Evolutionary conservation across 805 yeast species (phyloP), one percentile per base, ranked within the genome.

Genomic region (Teunomyces barrocoloradensis): DNA sequence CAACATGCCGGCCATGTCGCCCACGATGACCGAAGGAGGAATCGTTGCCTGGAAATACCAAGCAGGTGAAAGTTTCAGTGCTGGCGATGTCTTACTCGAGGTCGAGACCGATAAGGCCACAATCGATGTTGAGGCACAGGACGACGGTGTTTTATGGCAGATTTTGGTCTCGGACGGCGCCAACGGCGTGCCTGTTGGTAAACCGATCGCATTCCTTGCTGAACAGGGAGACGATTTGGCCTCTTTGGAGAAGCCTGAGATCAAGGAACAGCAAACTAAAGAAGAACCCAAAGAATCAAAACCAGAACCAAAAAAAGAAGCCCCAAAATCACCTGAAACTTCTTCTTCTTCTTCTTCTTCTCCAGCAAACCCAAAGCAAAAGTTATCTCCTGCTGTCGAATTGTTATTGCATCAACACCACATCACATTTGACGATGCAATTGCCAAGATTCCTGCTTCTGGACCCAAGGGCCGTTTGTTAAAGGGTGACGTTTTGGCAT

Each of bases 1-100:
- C 71, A 83, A 76, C 45, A 92, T 92, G 98, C 99, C 99, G 3
- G 97, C 99, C 21, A 89, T 92, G 97, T 91, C 97, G 4, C 99
- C 99, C 37, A 92, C 99, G 5, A 92, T 92, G 99, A 89, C 90
- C 27, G 88, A 84, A 63, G 99, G 99, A 35, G 97, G 96, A 5
- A 79, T 92, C 53, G 88, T 89, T 10, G 77, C 82, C 46, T 92
- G 99, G 99, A 87, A 89, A 64, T 75, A 84, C 59, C 84, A 90
- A 65, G 51, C 67, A 32, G 85, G 85, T 25, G 94, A 88, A 3
- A 46, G 74, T 3, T 92, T 86, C 68, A 61, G 73, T 28, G 79
- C 95, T 6, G 99, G 99, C 18, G 98, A 94, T 56, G 86, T 84
- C 3, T 64, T 87, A 30, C 63, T 87, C 35, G 94, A 87, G 59